phyloP scores from a whole-genome alignment of 2,329 filamentous ascomycete genomes.

The Coniosporium tulheliwenetii region DNA sequence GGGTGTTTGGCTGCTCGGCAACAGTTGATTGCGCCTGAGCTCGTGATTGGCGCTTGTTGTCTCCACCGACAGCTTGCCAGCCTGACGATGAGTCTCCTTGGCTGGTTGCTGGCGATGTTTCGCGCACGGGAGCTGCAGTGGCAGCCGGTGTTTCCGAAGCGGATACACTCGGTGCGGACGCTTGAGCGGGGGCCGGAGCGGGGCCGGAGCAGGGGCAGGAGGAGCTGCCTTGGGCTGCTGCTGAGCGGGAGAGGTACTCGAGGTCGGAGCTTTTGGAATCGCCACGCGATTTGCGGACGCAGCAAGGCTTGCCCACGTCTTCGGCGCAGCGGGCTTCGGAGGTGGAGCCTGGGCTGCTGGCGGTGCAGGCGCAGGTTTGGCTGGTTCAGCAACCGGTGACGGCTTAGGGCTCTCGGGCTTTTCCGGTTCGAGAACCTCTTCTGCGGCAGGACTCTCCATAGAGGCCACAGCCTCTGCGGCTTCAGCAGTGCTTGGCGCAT shows the following conservation, averaged over 20 bases:
- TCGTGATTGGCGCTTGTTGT: conserved; percentile 68
- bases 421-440: conserved; percentile 25
- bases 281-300: conserved; percentile 32
- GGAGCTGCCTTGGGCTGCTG: conserved; percentile 15
- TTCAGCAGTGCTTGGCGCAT: conserved; percentile 2
- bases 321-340: conserved; percentile 39
- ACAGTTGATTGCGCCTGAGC: conserved; percentile 47
- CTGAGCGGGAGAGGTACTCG: conserved; percentile 12
- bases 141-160: conserved; percentile 10
- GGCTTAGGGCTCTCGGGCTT: conserved; percentile 49
- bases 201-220: conserved; percentile 3
- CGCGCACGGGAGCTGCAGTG: conserved; percentile 15
- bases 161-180: conserved; percentile 7
- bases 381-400: conserved; percentile 31
- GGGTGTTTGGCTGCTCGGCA: conserved; percentile 56
- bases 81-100: conserved; percentile 41
- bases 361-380: conserved; percentile 17
- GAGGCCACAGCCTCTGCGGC: conserved; percentile 12
- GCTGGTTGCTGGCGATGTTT: conserved; percentile 20
- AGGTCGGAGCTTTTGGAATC: conserved; percentile 22
- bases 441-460: conserved; percentile 13
- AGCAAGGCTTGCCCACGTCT: conserved; percentile 59
- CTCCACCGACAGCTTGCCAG: conserved; percentile 74
- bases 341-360: conserved; percentile 44
- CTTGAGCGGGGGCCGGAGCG: conserved; percentile 13